Evolutionary conservation across 768 basidiomycete species (phyloP), one percentile per base, ranked within the genome.

Genomic region (Galerina marginata): DNA sequence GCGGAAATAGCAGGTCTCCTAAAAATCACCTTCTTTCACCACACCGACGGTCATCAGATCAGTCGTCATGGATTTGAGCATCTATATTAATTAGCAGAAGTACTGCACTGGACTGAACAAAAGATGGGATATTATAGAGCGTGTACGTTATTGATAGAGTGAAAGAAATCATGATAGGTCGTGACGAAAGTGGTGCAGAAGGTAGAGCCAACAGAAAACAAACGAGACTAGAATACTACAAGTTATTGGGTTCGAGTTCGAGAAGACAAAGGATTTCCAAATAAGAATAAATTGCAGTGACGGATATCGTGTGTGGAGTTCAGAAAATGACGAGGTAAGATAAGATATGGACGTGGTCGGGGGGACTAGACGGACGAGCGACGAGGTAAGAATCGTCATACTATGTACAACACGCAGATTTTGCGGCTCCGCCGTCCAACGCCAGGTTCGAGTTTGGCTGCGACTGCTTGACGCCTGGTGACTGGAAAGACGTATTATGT

Each of bases 381-480:
- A 11, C 46, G 11, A 16, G 11, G 6, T 10, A 26, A 39, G 14
- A 20, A 26, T 61, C 37, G 29, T 33, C 29, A 33, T 33, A 33
- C 29, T 33, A 61, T 15, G 60, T 42, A 47, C 69, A 64, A 50
- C 71, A 72, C 23, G 64, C 40, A 2, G 67, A 66, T 54, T 65
- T 67, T 10, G 50, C 57, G 10, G 56, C 48, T 10, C 48, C 54
- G 5, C 54, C 62, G n/a, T 76, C 74, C 39, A 74, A 54, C 4
- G 69, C 67, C 10, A 75, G 63, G 60, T 74, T 74, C 12, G 73
- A 72, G 56, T 69, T 75, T 7, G 74, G 71, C 55, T 72, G 73
- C 20, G 74, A 75, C 25, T 73, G 68, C 61, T 76, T 77, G 55
- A 77, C 75, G 12, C 76, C 76, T 20, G 74, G 76, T 25, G 75